These are phyloP conservation scores for Dillenia turbinata DNA, from an alignment of 164 flowering plant genomes.

Conservation along the genomic window DNA sequence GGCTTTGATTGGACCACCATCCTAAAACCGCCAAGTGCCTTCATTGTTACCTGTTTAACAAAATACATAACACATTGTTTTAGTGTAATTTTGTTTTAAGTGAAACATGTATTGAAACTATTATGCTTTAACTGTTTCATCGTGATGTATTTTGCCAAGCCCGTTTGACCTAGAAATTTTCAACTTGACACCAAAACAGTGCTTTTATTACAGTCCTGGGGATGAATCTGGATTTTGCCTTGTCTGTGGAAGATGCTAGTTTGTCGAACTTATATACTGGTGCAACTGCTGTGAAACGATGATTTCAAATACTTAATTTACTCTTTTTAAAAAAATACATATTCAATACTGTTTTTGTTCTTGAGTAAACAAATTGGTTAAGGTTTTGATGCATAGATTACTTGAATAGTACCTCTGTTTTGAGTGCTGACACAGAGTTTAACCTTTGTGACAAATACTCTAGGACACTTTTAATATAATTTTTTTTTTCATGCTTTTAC, in stretches of 20 bases:
- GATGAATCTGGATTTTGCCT: neutral
- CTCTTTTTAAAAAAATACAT: neutral
- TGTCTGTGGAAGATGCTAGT: constrained; percentile 78
- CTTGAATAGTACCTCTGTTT: neutral
- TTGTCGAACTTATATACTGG: constrained; percentile 72
- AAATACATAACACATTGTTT: no score
- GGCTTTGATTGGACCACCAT: no score
- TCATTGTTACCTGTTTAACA: no score
- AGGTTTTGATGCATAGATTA: no score
- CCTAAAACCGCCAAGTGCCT: no score
- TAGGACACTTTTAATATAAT: neutral
- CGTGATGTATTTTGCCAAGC: no score
- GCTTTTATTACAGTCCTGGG: no score
- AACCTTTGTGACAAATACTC: neutral
- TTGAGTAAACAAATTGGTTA: neutral
- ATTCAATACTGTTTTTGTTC: neutral
- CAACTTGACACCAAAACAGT: no score
- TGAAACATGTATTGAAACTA: no score
- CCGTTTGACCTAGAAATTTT: no score
- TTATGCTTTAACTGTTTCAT: no score
- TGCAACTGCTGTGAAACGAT: constrained; percentile 78
- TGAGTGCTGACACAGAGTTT: neutral
- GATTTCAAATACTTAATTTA: neutral
- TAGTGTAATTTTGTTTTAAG: no score
- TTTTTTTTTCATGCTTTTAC: constrained; percentile 8